Percentiles rank a stretch among this genome's conserved stretches.
These are phyloP conservation scores for Fagopyrum tataricum DNA, from an alignment of 148 eudicot genomes.

Conservation along the genomic window DNA sequence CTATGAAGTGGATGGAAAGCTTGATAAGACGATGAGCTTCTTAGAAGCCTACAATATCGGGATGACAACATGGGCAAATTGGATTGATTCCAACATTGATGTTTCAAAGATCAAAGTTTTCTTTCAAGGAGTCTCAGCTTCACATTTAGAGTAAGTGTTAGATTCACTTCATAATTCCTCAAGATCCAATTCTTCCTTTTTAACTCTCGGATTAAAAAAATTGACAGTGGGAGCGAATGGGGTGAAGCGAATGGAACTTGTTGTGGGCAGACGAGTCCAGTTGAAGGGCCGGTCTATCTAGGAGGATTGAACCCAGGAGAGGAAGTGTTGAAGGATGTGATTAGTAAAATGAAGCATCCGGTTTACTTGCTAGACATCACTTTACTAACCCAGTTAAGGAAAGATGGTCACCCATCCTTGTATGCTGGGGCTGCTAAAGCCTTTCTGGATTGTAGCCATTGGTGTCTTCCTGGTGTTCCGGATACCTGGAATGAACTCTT, in stretches of 20 bases:
- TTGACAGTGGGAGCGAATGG: conserved; percentile 53
- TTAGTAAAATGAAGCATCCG: conserved; percentile 38
- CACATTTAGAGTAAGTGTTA: conserved; percentile 34
- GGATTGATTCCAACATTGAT: conserved; percentile 52
- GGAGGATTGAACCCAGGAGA: conserved; percentile 46
- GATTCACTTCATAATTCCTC: no score
- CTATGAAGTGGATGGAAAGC: conserved; percentile 36
- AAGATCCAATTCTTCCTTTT: no score
- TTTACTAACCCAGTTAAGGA: conserved; percentile 49
- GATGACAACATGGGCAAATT: conserved; percentile 55
- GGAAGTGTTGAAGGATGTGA: conserved; percentile 30
- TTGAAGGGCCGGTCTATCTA: conserved; percentile 37
- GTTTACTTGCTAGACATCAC: conserved; percentile 52
- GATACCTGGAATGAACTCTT: conserved; percentile 75
- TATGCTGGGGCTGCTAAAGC: conserved; percentile 30
- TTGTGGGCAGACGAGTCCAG: conserved; percentile 34
- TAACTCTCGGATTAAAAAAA: no score
- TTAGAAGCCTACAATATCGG: conserved; percentile 56
- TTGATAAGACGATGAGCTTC: conserved; percentile 38
- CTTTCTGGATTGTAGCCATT: conserved; percentile 62
- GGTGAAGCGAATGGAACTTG: conserved; percentile 36
- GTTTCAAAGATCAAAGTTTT: conserved; percentile 39
- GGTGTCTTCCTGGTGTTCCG: conserved; percentile 79
- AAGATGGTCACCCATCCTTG: conserved; percentile 59
- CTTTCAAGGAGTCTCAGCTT: conserved; percentile 58